A percentile compares a stretch with the other conserved stretches of the same genome.
Evolutionary conservation across 805 yeast genomes (phyloP).

Genomic region (Candida incommunis): DNA sequence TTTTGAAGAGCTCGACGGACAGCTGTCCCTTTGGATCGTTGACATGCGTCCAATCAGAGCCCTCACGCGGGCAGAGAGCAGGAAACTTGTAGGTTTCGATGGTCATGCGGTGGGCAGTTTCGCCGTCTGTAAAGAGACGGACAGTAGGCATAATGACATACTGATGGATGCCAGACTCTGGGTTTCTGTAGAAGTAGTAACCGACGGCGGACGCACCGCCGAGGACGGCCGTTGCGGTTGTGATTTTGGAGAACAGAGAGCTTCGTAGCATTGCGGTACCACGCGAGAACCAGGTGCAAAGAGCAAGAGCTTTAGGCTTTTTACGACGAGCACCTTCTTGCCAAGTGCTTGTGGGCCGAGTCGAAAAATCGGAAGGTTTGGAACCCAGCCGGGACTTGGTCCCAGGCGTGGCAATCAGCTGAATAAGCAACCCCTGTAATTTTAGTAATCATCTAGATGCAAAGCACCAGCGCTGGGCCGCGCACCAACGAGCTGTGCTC

Average conservation of each 20-base stretch:
- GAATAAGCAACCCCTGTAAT: too few relatives aligned
- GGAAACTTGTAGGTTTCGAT: constrained; percentile 46
- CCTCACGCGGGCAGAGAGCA: constrained; percentile 16
- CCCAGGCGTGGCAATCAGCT: too few relatives aligned
- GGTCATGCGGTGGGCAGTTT: constrained; percentile 69
- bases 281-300: too few relatives aligned
- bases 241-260: neutral
- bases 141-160: constrained; percentile 66
- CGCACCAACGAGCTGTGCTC: too few relatives aligned
- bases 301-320: too few relatives aligned
- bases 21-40: constrained; percentile 19
- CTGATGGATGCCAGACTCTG: constrained; percentile 74
- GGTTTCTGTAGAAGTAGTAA: constrained; percentile 47
- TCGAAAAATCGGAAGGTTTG: too few relatives aligned
- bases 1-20: constrained; percentile 15
- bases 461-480: too few relatives aligned
- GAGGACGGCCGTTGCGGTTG: neutral
- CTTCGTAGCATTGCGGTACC: neutral
- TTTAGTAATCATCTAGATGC: too few relatives aligned
- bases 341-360: too few relatives aligned
- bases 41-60: constrained; percentile 13
- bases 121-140: constrained; percentile 64
- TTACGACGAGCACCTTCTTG: too few relatives aligned
- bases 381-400: too few relatives aligned
- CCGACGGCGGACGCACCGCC: constrained; percentile 22